These are phyloP conservation scores for Daldinia childiae DNA, from an alignment of 495 filamentous ascomycete species.

Conservation along the genomic window DNA sequence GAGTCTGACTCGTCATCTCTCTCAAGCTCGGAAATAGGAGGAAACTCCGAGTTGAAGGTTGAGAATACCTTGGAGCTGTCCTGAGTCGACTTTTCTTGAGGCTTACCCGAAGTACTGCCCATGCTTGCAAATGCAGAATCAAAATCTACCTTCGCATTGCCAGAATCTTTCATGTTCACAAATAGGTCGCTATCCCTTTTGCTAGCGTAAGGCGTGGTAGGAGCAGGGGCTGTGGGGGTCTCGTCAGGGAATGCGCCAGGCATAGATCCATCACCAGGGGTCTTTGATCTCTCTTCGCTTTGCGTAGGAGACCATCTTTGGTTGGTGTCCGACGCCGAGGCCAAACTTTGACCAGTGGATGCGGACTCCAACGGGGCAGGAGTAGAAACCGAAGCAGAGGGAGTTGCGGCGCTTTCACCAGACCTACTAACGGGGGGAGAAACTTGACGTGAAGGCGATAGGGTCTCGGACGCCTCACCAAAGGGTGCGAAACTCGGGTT, in stretches of 20 bases:
- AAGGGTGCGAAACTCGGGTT: constrained; percentile 77
- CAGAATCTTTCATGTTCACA: constrained; percentile 61
- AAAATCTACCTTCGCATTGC: constrained; percentile 76
- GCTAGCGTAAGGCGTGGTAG: constrained; percentile 53
- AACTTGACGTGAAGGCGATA: constrained; percentile 80
- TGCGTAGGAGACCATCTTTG: constrained; percentile 40
- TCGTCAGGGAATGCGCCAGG: constrained; percentile 70
- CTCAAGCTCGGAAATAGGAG: constrained; percentile 87
- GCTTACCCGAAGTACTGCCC: constrained; percentile 47
- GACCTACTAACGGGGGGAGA: constrained; percentile 81
- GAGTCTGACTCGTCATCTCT: constrained; percentile 83
- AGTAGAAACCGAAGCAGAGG: constrained; percentile 46
- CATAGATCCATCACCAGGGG: constrained; percentile 49
- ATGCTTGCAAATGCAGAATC: constrained; percentile 77
- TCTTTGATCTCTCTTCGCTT: constrained; percentile 39
- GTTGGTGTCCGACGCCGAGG: constrained; percentile 49
- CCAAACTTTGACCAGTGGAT: constrained; percentile 49
- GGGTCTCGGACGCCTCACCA: constrained; percentile 68
- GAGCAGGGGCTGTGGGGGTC: constrained; percentile 55
- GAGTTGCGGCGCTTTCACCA: constrained; percentile 55
- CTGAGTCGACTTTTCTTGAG: constrained; percentile 43
- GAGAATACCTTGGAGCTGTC: constrained; percentile 52
- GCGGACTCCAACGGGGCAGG: constrained; percentile 47
- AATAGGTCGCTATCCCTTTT: constrained; percentile 62
- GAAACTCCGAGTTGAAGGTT: constrained; percentile 79